Base-by-base conservation (phyloP, 495 filamentous ascomycete genomes). In the Thermothielavioides terrestris region DNA sequence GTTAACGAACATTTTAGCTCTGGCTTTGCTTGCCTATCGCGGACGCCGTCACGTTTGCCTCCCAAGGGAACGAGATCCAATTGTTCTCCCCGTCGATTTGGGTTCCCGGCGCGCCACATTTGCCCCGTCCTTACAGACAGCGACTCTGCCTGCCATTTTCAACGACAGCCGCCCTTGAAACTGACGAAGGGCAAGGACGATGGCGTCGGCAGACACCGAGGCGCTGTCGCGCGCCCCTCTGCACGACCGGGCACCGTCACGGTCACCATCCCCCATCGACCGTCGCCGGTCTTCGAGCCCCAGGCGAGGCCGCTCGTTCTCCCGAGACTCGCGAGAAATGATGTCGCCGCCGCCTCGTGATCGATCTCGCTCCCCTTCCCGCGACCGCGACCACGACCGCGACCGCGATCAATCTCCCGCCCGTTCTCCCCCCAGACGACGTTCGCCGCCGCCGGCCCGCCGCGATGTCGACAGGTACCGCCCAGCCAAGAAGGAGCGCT, bases 401-500 rank as follows among this genome's bases (percentile, higher is more conserved):
- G n/a, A n/a, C 22, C 44, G 31, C 21, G n/a, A 37, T 34, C 31
- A 35, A 6, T 30, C 45, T 1, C 34, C 36, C 34, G n/a, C n/a
- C 10, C 26, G 23, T 11, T 28, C 31, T 12, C 22, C 42, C 0
- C 30, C 34, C 11, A 17, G 46, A 28, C 12, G 32, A 20, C 32
- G 17, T 15, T 46, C 41, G 18, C 38, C 53, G 17, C 26, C 44
- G 1, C 36, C 38, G 10, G 30, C 47, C n/a, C 62, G 57, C 30
- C 68, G 68, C 54, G 68, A 73, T 64, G 71, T 55, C 44, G 72
- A 72, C 48, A 66, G 51, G 12, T 75, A 75, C 23, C 63, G 72
- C 26, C 70, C 70, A 2, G 50, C 42, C 27, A 62, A 37, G 46
- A 53, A 52, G 46, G 64, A 61, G 54, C 55, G 60, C 36, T 61